A percentile compares a stretch with the other conserved stretches of the same genome.
Conservation (phyloP, 1,139 yeast genomes). For the Chernovozyma sophiae-reginae region DNA sequence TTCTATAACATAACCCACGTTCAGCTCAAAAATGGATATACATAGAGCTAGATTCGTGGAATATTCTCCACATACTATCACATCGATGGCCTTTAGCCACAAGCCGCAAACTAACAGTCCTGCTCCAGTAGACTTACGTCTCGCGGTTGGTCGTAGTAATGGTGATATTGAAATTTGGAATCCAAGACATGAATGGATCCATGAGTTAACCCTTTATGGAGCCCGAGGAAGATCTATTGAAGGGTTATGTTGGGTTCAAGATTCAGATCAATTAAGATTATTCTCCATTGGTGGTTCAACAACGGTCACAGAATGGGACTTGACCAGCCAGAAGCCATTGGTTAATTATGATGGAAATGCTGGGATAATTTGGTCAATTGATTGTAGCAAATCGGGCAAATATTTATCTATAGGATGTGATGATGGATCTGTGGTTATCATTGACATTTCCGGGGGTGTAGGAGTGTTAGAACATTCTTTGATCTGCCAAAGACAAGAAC, state of each 20-base stretch:
- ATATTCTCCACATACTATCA: slow-evolving; percentile 79
- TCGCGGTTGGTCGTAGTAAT: slow-evolving; percentile 90
- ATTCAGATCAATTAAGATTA: slow-evolving; percentile 50
- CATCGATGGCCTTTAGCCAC: slow-evolving; percentile 79
- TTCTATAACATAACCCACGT: not conserved
- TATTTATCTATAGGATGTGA: slow-evolving; percentile 91
- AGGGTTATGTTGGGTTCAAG: slow-evolving; percentile 74
- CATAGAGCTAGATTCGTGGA: slow-evolving; percentile 95
- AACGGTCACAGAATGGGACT: slow-evolving; percentile 88
- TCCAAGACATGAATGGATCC: slow-evolving; percentile 62
- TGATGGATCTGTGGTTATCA: slow-evolving; percentile 82
- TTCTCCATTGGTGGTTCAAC: slow-evolving; percentile 96
- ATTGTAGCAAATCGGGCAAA: slow-evolving; percentile 57
- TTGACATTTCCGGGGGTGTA: slow-evolving; percentile 79
- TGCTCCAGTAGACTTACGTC: slow-evolving; percentile 61
- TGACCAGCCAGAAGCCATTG: slow-evolving; percentile 66
- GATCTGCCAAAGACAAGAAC: slow-evolving; percentile 80
- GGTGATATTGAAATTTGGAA: slow-evolving; percentile 98
- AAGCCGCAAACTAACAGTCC: slow-evolving; percentile 42
- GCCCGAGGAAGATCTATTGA: slow-evolving; percentile 83
- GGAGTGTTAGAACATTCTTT: slow-evolving; percentile 75
- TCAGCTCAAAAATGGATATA: slow-evolving; percentile 52
- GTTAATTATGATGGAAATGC: slow-evolving; percentile 86
- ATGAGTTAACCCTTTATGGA: slow-evolving; percentile 65
- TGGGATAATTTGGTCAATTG: slow-evolving; percentile 90